These are phyloP conservation scores for Talaromyces marneffei DNA, from an alignment of 2,329 filamentous ascomycete species.

Conservation along the genomic window DNA sequence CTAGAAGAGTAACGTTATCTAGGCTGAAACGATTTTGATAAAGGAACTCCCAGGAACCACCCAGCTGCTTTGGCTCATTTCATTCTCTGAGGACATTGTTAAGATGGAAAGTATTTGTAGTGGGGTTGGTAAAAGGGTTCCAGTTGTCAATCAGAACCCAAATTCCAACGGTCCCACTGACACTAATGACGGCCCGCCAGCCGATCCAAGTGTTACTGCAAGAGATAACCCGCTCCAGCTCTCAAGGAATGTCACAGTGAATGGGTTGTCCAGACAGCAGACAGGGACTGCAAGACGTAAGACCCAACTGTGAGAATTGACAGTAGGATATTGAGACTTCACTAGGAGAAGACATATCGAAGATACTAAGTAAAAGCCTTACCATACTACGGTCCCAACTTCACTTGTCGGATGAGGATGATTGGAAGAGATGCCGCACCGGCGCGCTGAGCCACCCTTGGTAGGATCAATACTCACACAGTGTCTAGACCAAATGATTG, in stretches of 20 bases:
- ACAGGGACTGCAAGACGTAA: neutral
- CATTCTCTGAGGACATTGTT: neutral
- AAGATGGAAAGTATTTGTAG: neutral
- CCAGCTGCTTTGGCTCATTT: neutral
- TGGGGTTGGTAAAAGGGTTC: neutral
- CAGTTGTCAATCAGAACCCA: neutral
- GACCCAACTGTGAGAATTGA: neutral
- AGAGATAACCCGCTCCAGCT: neutral
- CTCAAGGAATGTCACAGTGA: neutral
- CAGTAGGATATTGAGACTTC: neutral
- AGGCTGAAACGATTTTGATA: neutral
- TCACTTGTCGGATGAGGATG: neutral
- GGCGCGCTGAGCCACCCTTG: too few relatives aligned
- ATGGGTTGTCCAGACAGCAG: neutral
- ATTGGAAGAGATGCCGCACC: too few relatives aligned
- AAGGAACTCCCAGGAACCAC: neutral
- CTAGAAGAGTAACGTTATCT: too few relatives aligned
- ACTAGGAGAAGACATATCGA: slow-evolving; percentile 7
- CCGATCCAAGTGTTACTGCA: neutral
- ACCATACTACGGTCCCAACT: neutral
- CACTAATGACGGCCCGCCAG: neutral
- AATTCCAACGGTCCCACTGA: neutral
- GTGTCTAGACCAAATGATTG: too few relatives aligned
- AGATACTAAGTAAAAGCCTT: neutral
- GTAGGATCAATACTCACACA: too few relatives aligned